These are phyloP conservation scores for Pluteus cervinus DNA, from an alignment of 768 basidiomycete genomes.

Conservation along the genomic window DNA sequence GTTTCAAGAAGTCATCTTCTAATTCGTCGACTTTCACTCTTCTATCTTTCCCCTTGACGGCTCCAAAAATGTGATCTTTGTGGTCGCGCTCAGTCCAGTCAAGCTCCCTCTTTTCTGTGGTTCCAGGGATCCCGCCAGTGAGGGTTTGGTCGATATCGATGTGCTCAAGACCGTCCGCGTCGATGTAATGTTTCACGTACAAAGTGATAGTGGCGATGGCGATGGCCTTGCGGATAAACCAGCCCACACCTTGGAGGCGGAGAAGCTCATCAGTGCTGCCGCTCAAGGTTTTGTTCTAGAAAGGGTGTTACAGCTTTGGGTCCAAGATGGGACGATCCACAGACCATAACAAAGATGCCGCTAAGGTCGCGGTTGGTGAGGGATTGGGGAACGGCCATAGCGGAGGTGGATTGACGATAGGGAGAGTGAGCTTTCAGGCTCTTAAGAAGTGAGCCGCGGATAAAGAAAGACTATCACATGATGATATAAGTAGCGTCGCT, in stretches of 20 bases:
- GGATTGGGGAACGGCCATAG: conserved; percentile 6
- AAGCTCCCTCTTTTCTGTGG: conserved; percentile 49
- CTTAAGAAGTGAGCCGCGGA: too few relatives aligned
- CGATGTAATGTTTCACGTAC: conserved; percentile 57
- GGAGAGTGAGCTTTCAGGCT: too few relatives aligned
- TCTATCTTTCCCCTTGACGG: conserved; percentile 48
- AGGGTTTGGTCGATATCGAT: conserved; percentile 65
- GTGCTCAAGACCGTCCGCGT: conserved; percentile 52
- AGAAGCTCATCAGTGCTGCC: conserved; percentile 61
- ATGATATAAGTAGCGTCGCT: too few relatives aligned
- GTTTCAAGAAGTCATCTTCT: conserved; percentile 46
- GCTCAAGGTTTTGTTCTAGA: conserved; percentile 64
- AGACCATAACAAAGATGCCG: conserved; percentile 6
- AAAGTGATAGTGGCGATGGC: conserved; percentile 51
- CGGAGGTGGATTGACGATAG: not conserved
- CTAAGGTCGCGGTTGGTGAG: conserved; percentile 5
- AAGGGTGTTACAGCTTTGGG: not conserved
- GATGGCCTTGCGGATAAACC: conserved; percentile 66
- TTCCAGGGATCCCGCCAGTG: conserved; percentile 56
- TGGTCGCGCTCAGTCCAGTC: conserved; percentile 48
- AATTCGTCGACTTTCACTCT: conserved; percentile 34
- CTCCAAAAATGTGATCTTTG: conserved; percentile 58
- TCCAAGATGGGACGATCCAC: not conserved
- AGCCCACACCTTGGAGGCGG: conserved; percentile 63
- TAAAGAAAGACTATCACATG: too few relatives aligned